Percentiles rank a stretch among this genome's conserved stretches.
These are phyloP conservation scores for Alternaria atra DNA, from an alignment of 2,329 filamentous ascomycete genomes.

Conservation along the genomic window DNA sequence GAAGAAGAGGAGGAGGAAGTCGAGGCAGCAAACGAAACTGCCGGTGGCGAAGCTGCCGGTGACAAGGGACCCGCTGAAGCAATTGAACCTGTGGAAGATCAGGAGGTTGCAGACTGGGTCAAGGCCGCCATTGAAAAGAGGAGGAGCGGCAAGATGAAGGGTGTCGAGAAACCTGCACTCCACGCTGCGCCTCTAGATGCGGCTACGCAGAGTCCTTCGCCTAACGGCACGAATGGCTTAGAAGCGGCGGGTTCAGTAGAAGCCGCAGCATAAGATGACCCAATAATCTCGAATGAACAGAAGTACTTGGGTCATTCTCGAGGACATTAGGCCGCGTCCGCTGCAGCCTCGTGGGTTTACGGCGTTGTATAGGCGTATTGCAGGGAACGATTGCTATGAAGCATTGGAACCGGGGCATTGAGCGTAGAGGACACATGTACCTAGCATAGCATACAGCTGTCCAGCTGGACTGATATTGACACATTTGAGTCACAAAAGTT, in stretches of 20 bases:
- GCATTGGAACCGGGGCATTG: conserved; percentile 27
- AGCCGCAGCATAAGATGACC: conserved; percentile 21
- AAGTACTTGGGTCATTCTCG: not conserved
- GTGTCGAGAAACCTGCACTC: conserved; percentile 75
- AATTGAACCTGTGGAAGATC: conserved; percentile 66
- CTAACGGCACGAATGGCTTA: conserved; percentile 34
- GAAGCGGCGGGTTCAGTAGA: conserved; percentile 31
- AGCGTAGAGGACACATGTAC: conserved; percentile 29
- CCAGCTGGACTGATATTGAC: conserved; percentile 9
- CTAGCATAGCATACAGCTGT: conserved; percentile 26
- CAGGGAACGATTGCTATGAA: conserved; percentile 22
- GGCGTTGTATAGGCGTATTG: conserved; percentile 28
- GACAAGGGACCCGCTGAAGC: conserved; percentile 38
- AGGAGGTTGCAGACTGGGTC: conserved; percentile 90
- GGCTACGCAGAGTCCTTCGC: conserved; percentile 58
- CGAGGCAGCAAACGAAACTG: conserved; percentile 53
- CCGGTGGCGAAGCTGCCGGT: conserved; percentile 52
- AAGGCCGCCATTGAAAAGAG: conserved; percentile 73
- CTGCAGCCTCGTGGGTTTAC: conserved; percentile 5
- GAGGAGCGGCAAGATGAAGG: conserved; percentile 63
- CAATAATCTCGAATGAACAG: not conserved
- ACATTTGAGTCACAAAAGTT: not conserved
- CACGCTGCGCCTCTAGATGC: conserved; percentile 85
- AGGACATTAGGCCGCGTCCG: not conserved
- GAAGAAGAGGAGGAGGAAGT: conserved; percentile 73